Evolutionary conservation across 148 eudicot species (phyloP).

Genomic region (Rhododendron henanense): DNA sequence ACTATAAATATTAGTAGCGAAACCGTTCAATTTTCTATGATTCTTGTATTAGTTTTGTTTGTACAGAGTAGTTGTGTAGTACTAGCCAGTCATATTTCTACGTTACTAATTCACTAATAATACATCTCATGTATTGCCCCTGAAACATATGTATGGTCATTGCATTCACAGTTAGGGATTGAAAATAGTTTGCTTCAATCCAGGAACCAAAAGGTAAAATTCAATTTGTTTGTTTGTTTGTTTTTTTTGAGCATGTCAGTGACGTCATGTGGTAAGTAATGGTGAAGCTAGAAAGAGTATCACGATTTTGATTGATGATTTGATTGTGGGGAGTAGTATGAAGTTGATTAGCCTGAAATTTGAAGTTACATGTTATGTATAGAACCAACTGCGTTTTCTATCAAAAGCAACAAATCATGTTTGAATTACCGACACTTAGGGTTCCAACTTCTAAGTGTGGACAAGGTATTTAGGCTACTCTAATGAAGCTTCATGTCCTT

Average conservation of each 20-base stretch:
- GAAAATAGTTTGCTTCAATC: not conserved
- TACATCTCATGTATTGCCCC: not conserved
- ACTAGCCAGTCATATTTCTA: not conserved
- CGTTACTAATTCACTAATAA: not conserved
- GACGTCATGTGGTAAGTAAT: not conserved
- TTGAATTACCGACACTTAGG: not conserved
- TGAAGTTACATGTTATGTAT: not conserved
- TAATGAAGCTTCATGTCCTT: not conserved
- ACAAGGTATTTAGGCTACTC: not conserved
- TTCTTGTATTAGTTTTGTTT: not conserved
- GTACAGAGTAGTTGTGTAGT: not conserved
- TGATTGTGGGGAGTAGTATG: not conserved
- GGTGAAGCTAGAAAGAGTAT: not conserved
- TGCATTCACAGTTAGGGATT: not conserved
- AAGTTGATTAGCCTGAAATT: not conserved
- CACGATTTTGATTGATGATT: not conserved
- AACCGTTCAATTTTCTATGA: not conserved
- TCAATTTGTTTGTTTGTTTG: too few relatives aligned
- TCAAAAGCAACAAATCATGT: not conserved
- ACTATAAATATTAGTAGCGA: not conserved
- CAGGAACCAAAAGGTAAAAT: not conserved
- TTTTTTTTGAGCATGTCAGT: not conserved
- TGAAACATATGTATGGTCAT: not conserved
- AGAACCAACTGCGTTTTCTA: not conserved
- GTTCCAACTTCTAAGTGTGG: not conserved